Percentiles rank a stretch among this genome's conserved stretches.
Evolutionary conservation across 1,139 yeast species (phyloP).

Genomic region (Casaregolazyma lundiana): DNA sequence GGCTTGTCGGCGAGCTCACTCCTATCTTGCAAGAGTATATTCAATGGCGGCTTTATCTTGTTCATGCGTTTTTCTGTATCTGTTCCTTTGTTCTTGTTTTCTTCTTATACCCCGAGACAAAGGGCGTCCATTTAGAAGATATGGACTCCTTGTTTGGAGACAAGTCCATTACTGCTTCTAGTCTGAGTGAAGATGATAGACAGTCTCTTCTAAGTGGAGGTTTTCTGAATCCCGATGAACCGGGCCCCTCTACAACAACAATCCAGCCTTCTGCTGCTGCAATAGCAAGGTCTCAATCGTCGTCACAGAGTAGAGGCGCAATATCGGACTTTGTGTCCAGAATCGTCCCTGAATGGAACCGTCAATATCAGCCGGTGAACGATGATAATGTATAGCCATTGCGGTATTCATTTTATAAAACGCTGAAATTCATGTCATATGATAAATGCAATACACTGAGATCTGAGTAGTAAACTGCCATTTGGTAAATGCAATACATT

Average conservation of each 20-base stretch:
- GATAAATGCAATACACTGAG: not conserved
- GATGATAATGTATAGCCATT: slow-evolving; percentile 7
- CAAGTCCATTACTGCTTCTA: slow-evolving; percentile 36
- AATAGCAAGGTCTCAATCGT: slow-evolving; percentile 23
- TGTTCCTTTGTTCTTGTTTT: slow-evolving; percentile 66
- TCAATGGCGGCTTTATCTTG: slow-evolving; percentile 73
- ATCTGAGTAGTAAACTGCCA: too few species aligned
- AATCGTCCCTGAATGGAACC: slow-evolving; percentile 5
- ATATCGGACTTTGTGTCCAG: slow-evolving; percentile 6
- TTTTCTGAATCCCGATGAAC: slow-evolving; percentile 13
- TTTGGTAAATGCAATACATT: not conserved
- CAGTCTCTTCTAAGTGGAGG: slow-evolving; percentile 23
- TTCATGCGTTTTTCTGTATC: slow-evolving; percentile 75
- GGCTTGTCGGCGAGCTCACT: slow-evolving; percentile 85
- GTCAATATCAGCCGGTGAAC: slow-evolving; percentile 9
- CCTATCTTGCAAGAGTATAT: slow-evolving; percentile 77
- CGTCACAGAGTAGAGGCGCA: slow-evolving; percentile 13
- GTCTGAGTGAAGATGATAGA: slow-evolving; percentile 25
- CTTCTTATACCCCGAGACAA: slow-evolving; percentile 79
- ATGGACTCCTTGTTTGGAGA: slow-evolving; percentile 83
- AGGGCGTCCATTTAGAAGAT: slow-evolving; percentile 82
- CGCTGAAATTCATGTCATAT: not conserved
- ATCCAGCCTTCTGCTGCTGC: slow-evolving; percentile 29
- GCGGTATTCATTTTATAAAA: not conserved
- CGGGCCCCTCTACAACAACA: slow-evolving; percentile 19